phyloP scores from a whole-genome alignment of 805 yeast genomes.

The Cyberlindnera amylophila region DNA sequence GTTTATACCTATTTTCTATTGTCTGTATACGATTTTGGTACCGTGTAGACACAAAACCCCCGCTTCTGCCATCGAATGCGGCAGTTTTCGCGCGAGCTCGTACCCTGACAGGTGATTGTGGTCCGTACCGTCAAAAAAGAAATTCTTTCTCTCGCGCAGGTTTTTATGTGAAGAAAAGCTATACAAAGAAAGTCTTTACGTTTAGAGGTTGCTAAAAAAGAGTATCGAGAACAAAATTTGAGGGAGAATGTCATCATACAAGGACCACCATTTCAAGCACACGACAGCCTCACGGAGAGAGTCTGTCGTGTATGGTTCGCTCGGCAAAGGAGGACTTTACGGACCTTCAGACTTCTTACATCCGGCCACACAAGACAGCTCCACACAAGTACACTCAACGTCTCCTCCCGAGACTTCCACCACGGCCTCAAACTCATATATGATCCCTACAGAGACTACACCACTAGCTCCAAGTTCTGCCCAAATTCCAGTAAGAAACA shows the following conservation, averaged over 20 bases:
- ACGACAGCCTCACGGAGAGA: constrained; percentile 25
- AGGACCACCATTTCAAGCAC: constrained; percentile 23
- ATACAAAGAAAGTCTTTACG: background rate
- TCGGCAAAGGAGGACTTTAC: constrained; percentile 24
- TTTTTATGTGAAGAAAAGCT: background rate
- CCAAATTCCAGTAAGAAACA: background rate
- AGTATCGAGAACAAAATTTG: background rate
- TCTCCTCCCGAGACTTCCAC: too few species aligned
- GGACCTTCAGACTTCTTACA: constrained; percentile 17
- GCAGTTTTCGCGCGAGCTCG: too few species aligned
- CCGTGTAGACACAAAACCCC: too few species aligned
- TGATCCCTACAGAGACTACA: constrained; percentile 9
- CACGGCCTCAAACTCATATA: background rate
- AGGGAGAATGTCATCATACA: background rate
- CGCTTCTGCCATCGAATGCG: too few species aligned
- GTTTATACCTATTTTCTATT: too few species aligned
- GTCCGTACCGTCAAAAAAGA: constrained; percentile 2
- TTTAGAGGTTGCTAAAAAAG: too few species aligned
- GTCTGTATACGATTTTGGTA: too few species aligned
- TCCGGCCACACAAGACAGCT: background rate
- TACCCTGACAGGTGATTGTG: constrained; percentile 4
- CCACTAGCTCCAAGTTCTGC: background rate
- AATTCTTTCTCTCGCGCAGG: constrained; percentile 1
- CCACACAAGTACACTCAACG: background rate
- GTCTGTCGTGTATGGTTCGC: constrained; percentile 24